Percentiles rank a stretch among this genome's conserved stretches.
Conservation (phyloP, 169 alveolate species). For the Theileria orientalis region DNA sequence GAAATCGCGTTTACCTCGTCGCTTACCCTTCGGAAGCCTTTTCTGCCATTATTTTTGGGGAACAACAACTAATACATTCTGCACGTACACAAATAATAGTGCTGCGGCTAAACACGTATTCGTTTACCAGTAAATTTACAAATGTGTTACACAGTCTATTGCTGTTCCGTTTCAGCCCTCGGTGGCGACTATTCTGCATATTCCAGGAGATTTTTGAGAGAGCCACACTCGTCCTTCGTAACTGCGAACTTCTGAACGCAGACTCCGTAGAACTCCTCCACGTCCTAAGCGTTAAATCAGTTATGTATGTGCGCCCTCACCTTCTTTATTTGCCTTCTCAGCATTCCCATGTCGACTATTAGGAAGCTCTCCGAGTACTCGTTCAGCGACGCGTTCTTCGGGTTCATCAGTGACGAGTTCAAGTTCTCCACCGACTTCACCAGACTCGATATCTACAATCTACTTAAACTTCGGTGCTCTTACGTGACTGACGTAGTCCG, state of each 20-base stretch:
- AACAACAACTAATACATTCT: not conserved
- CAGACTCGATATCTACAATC: slow-evolving; percentile 28
- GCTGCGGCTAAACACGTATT: not conserved
- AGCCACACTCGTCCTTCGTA: not conserved
- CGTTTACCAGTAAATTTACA: not conserved
- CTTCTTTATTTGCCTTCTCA: slow-evolving; percentile 33
- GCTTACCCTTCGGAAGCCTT: slow-evolving; percentile 49
- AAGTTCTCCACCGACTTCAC: slow-evolving; percentile 45
- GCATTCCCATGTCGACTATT: slow-evolving; percentile 37
- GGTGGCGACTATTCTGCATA: not conserved
- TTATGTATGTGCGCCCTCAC: not conserved
- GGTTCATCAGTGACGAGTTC: slow-evolving; percentile 38
- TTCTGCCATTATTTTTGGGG: slow-evolving; percentile 22
- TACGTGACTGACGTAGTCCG: slow-evolving; percentile 33
- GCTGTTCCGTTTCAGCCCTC: not conserved
- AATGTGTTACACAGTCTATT: no score
- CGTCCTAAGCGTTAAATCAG: slow-evolving; percentile 4
- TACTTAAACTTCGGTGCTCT: not conserved
- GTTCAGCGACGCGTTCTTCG: slow-evolving; percentile 20
- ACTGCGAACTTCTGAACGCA: slow-evolving; percentile 30
- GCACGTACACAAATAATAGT: not conserved
- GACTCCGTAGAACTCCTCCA: slow-evolving; percentile 29
- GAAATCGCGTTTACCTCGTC: not conserved
- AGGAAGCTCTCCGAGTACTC: slow-evolving; percentile 45
- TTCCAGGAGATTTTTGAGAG: slow-evolving; percentile 4